A percentile compares a stretch with the other conserved stretches of the same genome.
phyloP scores from a whole-genome alignment of 2,329 filamentous ascomycete species.

The Meredithiella fracta region DNA sequence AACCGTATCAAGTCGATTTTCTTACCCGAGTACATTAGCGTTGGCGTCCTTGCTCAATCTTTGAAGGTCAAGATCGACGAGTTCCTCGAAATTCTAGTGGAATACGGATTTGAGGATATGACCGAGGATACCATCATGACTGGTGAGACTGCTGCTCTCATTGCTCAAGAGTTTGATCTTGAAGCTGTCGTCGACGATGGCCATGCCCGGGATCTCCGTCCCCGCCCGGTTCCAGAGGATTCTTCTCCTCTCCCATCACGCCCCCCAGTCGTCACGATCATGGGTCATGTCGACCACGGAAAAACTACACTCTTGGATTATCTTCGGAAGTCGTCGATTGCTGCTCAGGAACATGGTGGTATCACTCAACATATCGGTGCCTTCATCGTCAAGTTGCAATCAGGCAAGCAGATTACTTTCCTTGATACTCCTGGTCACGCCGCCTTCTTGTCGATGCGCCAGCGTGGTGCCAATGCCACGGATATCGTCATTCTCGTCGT shows the following conservation, averaged over 20 bases:
- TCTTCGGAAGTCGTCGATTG: conserved; percentile 81
- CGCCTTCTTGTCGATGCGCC: conserved; percentile 88
- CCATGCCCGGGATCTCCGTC: conserved; percentile 51
- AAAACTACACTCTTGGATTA: conserved; percentile 95
- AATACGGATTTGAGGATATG: conserved; percentile 80
- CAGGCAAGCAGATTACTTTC: conserved; percentile 85
- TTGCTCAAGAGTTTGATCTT: conserved; percentile 84
- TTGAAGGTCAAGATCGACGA: conserved; percentile 53
- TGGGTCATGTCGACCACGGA: conserved; percentile 97
- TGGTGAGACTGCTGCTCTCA: conserved; percentile 73
- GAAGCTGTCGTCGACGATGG: conserved; percentile 61
- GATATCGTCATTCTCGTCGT: conserved; percentile 95
- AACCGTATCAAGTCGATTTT: conserved; percentile 42
- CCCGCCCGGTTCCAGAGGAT: conserved; percentile 53
- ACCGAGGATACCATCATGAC: conserved; percentile 73
- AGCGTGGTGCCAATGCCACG: conserved; percentile 86
- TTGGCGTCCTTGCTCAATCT: conserved; percentile 63
- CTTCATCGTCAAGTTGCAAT: conserved; percentile 77
- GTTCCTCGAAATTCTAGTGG: conserved; percentile 60
- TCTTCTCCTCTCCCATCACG: conserved; percentile 50
- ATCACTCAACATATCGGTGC: conserved; percentile 98
- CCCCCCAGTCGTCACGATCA: conserved; percentile 93
- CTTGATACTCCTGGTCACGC: conserved; percentile 92
- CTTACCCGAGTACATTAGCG: conserved; percentile 80
- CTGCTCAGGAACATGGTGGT: conserved; percentile 79